Base-by-base conservation (phyloP, 2,329 filamentous ascomycete species). In the Phymatotrichopsis omnivora region DNA sequence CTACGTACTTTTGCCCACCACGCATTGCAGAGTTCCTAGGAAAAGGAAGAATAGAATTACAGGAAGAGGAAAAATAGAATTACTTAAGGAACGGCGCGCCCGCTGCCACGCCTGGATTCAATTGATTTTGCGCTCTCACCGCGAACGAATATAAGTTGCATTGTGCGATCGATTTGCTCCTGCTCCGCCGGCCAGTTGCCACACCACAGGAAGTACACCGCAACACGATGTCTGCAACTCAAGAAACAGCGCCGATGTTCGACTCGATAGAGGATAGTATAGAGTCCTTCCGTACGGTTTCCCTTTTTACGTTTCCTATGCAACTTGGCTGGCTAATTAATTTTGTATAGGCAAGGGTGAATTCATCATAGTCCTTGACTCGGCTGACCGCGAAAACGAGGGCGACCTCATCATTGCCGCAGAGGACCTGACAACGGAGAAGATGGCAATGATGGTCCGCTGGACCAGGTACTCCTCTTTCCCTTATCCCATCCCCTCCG, bases 371-470 rank as follows among this genome's bases (percentile, higher is more conserved):
- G 89, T 95, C 28, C 84, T 98, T 60, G 91, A 98, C 70, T 83
- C 85, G 57, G 78, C 85, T 54, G 76, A 80, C 52, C 87, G 91
- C 65, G 91, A 98, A 66, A 98, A 98, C 65, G 91, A 98, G 73
- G 91, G 87, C 65, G 91, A 98, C 68, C 76, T 98, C 37, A 95
- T 96, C 65, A 93, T 96, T 61, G 85, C 91, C 56, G 89, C 86
- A 52, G 71, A 85, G 56, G 74, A 82, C 60, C 69, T 95, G 54
- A 94, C 89, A 7, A 73, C 86, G 19, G 75, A 83, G 55, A 89
- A 96, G 67, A 93, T 93, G 79, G 85, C 86, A 59, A 98, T 95
- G 71, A 80, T 98, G 74, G 76, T 98, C 64, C 85, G 86, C 60
- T 78, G 94, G 70, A 82, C 83, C 29, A 85, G 68, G 68, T 70